These are phyloP conservation scores for Colletotrichum magnum DNA, from an alignment of 2,329 filamentous ascomycete genomes.

Conservation along the genomic window DNA sequence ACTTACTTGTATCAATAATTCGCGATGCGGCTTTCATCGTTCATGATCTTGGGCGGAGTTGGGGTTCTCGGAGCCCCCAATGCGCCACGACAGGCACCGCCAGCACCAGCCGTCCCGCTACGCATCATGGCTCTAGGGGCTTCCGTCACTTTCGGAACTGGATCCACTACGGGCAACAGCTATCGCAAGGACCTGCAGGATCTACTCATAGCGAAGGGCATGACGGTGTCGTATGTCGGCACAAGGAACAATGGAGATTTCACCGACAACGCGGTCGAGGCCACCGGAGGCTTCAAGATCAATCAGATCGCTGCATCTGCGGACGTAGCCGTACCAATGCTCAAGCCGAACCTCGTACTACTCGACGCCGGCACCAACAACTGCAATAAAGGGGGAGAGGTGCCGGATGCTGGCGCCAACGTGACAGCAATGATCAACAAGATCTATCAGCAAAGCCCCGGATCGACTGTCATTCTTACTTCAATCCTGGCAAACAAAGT, in stretches of 20 bases:
- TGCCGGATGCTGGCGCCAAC: conserved; percentile 34
- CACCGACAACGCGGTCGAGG: conserved; percentile 33
- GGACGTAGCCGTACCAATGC: conserved; percentile 21
- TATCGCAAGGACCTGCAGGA: conserved; percentile 52
- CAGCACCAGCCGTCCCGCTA: conserved; percentile 21
- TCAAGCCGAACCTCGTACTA: conserved; percentile 43
- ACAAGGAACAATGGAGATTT: conserved; percentile 29
- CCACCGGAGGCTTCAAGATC: conserved; percentile 30
- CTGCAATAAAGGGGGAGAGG: conserved; percentile 36
- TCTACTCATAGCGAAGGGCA: conserved; percentile 20
- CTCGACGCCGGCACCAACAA: conserved; percentile 45
- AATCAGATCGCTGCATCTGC: conserved; percentile 30
- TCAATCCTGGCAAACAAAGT: conserved; percentile 36
- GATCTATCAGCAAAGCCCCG: conserved; percentile 38
- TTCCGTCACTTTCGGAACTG: conserved; percentile 33
- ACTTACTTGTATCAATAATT: background rate
- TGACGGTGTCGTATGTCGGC: conserved; percentile 28
- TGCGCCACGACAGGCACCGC: conserved; percentile 17
- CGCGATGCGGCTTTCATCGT: conserved; percentile 3
- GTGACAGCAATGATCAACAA: conserved; percentile 38
- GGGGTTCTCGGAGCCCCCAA: background rate
- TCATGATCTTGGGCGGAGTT: background rate
- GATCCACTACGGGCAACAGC: conserved; percentile 52
- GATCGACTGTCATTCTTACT: conserved; percentile 35
- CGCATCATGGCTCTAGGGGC: conserved; percentile 36